Conservation (phyloP, 352 stramenopile genomes). For the Phytophthora aleatoria region DNA sequence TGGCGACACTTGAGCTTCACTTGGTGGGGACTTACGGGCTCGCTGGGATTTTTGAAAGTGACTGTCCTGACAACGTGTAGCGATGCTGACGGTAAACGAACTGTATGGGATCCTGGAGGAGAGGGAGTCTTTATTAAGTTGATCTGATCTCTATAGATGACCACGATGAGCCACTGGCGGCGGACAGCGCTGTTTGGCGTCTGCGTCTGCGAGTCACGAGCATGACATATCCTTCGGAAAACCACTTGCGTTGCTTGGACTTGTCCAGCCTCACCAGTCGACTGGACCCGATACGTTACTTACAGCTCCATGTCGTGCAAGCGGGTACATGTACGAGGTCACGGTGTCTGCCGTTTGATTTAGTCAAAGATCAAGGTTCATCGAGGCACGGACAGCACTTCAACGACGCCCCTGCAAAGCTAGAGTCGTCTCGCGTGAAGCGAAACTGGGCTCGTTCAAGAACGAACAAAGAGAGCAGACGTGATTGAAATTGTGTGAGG, state of each 20-base stretch:
- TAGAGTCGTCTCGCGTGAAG: no score
- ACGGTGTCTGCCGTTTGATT: no score
- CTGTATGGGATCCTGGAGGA: background rate
- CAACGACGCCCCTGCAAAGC: no score
- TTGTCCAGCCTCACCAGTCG: background rate
- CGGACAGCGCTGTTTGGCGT: conserved; percentile 1
- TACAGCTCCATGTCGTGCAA: no score
- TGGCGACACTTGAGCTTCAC: background rate
- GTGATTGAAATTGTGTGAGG: no score
- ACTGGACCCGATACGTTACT: background rate
- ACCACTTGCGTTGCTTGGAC: conserved; percentile 4
- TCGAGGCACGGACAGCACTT: no score
- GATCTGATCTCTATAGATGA: conserved; percentile 4
- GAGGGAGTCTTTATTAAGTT: conserved; percentile 1
- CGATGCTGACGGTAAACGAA: background rate
- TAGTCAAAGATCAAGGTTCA: background rate
- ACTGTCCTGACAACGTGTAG: background rate
- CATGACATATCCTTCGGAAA: background rate
- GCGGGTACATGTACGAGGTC: no score
- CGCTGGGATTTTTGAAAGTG: conserved; percentile 15
- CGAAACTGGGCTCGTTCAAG: no score
- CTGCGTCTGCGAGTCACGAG: conserved; percentile 8
- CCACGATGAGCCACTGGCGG: conserved; percentile 1
- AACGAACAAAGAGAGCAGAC: no score
- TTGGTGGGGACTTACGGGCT: conserved; percentile 5